Conservation (phyloP, 73 alveolate genomes). For the Paramecium pentaurelia region DNA sequence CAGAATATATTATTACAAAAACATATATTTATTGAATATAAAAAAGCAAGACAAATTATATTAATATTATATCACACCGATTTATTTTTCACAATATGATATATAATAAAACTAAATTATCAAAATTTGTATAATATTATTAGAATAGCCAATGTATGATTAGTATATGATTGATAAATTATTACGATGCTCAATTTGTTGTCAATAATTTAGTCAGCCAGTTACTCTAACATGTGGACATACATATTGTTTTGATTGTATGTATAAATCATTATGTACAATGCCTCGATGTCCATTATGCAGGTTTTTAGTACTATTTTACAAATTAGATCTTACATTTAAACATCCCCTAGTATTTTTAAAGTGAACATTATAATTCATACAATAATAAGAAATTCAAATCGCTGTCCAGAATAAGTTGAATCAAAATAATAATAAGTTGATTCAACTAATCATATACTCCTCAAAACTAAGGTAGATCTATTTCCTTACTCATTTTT, state of each 20-base stretch:
- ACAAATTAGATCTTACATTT: not conserved
- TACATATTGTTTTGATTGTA: not conserved
- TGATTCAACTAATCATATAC: not conserved
- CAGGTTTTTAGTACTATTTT: not conserved
- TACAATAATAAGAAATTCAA: not conserved
- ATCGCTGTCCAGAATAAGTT: not conserved
- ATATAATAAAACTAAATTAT: not conserved
- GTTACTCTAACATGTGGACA: slow-evolving; percentile 14
- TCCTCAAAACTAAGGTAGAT: not conserved
- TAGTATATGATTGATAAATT: not conserved
- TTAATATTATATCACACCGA: not conserved
- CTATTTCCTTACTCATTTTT: not conserved
- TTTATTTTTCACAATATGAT: no score
- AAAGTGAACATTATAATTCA: not conserved
- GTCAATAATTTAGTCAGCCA: not conserved
- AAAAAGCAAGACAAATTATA: not conserved
- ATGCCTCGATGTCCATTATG: slow-evolving; percentile 5
- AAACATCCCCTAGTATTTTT: not conserved
- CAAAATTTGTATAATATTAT: not conserved
- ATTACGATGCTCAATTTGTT: not conserved
- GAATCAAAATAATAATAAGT: not conserved
- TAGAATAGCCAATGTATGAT: not conserved
- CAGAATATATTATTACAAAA: not conserved
- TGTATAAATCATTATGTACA: slow-evolving; percentile 11
- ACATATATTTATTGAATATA: not conserved